Base-by-base conservation (phyloP, 2,329 filamentous ascomycete species). In the Stachybotrys echinatus region DNA sequence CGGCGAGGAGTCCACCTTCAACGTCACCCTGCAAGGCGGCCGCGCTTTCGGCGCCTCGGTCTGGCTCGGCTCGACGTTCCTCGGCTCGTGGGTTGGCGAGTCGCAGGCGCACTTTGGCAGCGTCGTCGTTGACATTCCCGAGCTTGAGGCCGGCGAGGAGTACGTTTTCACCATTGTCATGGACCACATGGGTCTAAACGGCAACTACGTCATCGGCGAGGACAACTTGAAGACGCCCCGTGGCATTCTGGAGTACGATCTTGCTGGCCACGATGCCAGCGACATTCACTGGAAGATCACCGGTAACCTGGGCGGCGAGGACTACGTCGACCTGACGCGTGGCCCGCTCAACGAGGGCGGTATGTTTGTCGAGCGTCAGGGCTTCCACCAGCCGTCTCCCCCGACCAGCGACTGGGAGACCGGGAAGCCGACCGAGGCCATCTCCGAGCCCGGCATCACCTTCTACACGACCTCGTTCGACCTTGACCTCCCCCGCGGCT, bases 181-280 rank as follows among this genome's bases (percentile, higher is more conserved):
- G 20, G 87, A 89, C 65, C 82, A 84, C 65, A 85, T 84, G 70
- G 85, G 86, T 0, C 71, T 87, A 2, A 79, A 88, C 52, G 79
- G 85, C 57, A 79, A 84, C 65, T 81, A 76, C 69, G 69, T 69
- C 12, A 75, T 81, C 3, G 81, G 80, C 2, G 56, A 65, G 5
- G 79, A 83, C 27, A 62, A 66, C 4, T 81, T 84, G 73, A 83
- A 83, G 72, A 69, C 74, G 50, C 77, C 74, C 4, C 78, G 75
- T 48, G 83, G 76, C 21, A 77, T 87, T 53, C 65, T 85, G 23
- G 67, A 79, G 65, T 86, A 81, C 65, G 61, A 58, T 4, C 72
- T 87, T 42, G 54, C 67, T 0, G 74, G 74, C 14, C 45, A 48
- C 52, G 53, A 62, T n/a, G 64, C 75, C 48, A 65, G 68, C 18